Percentiles rank a stretch among this genome's conserved stretches.
Conservation (phyloP, 306 rosid genomes). For the Vigna trinervia region DNA sequence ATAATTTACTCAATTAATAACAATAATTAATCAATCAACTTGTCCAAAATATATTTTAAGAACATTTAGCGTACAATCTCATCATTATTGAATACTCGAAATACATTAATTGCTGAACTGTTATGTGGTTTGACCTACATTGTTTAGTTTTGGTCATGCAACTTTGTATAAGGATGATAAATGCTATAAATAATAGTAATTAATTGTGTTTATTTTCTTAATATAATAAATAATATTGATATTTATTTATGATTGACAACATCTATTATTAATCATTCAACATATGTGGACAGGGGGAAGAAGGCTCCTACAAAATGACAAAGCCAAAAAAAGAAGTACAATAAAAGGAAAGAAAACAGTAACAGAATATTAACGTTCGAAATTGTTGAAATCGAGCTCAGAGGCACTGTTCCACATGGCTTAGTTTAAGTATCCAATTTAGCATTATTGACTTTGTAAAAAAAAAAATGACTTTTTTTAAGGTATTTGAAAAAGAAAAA, state of each 20-base stretch:
- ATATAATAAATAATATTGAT: background rate
- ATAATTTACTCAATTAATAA: background rate
- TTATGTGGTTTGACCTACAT: background rate
- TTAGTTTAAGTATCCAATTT: background rate
- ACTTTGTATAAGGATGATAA: background rate
- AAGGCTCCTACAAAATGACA: conserved; percentile 31
- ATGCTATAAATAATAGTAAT: background rate
- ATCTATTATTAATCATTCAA: background rate
- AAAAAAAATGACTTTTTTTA: too few species aligned
- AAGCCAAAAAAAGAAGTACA: background rate
- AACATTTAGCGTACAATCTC: background rate
- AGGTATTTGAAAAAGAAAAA: too few species aligned
- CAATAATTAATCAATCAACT: background rate
- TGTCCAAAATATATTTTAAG: background rate
- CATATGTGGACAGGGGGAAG: background rate
- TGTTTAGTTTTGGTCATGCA: background rate
- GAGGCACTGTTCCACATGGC: background rate
- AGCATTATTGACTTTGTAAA: background rate
- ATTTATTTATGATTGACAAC: background rate
- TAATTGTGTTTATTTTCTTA: background rate
- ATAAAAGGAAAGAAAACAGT: conserved; percentile 7
- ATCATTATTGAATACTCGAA: background rate
- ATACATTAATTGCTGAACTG: background rate
- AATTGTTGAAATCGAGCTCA: background rate
- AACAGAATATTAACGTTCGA: conserved; percentile 30